Percentiles rank a stretch among this genome's conserved stretches.
Evolutionary conservation across 345 rosid species (phyloP).

Genomic region (Kernera saxatilis): DNA sequence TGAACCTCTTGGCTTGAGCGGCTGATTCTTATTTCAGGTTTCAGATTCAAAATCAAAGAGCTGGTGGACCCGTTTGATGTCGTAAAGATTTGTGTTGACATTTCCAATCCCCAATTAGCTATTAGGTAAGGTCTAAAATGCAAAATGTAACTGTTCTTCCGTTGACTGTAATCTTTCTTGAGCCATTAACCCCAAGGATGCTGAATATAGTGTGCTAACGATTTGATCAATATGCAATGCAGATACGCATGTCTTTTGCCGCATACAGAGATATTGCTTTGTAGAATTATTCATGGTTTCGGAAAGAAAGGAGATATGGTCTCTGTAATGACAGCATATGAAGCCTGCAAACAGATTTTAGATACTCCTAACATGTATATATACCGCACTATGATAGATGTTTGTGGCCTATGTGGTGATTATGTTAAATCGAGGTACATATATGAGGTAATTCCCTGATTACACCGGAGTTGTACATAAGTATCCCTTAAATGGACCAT

Average conservation of each 20-base stretch:
- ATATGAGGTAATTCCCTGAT: slow-evolving; percentile 55
- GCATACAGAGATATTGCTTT: slow-evolving; percentile 56
- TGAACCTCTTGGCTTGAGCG: slow-evolving; percentile 7
- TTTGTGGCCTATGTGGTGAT: slow-evolving; percentile 75
- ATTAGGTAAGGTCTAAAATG: slow-evolving; percentile 47
- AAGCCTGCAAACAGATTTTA: slow-evolving; percentile 50
- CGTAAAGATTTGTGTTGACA: slow-evolving; percentile 52
- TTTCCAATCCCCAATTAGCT: slow-evolving; percentile 52
- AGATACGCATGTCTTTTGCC: slow-evolving; percentile 72
- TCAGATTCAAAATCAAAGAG: slow-evolving; percentile 54
- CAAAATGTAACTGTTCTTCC: background rate
- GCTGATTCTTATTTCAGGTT: slow-evolving; percentile 44
- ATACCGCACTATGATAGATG: slow-evolving; percentile 71
- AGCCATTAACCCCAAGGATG: background rate
- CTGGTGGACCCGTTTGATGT: slow-evolving; percentile 51
- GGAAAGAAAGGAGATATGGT: slow-evolving; percentile 73
- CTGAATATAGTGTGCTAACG: slow-evolving; percentile 2
- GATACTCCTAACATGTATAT: slow-evolving; percentile 65
- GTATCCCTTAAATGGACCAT: slow-evolving; percentile 3
- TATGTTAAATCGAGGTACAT: slow-evolving; percentile 69
- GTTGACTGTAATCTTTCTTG: background rate
- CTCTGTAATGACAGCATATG: slow-evolving; percentile 67
- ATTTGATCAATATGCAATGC: slow-evolving; percentile 30
- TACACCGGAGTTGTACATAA: background rate
- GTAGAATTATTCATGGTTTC: slow-evolving; percentile 59